Conservation (phyloP, 2,329 filamentous ascomycete species). For the Colletotrichum sp. region DNA sequence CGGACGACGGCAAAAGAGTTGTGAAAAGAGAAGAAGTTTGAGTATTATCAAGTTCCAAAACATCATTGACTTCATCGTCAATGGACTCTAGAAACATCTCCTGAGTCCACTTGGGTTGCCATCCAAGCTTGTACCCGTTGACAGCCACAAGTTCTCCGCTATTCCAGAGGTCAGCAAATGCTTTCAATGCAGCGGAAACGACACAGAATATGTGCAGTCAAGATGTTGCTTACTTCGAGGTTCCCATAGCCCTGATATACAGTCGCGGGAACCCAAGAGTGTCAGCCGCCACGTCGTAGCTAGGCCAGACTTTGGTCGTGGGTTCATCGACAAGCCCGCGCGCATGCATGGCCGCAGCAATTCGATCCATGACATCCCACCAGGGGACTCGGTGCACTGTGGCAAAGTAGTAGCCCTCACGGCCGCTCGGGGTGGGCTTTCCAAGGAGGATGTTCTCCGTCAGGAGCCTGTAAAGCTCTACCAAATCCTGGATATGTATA, state of each 20-base stretch:
- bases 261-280: conserved; percentile 31
- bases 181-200: background rate
- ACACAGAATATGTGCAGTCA: background rate
- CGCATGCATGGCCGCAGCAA: conserved; percentile 30
- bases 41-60: conserved; percentile 24
- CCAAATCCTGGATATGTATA: conserved; percentile 36
- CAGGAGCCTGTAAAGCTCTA: conserved; percentile 32
- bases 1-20: background rate
- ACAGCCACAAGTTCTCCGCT: conserved; percentile 23
- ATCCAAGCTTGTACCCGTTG: conserved; percentile 28
- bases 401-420: conserved; percentile 39
- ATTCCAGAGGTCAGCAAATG: background rate
- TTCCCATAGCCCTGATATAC: conserved; percentile 29
- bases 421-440: conserved; percentile 30
- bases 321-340: conserved; percentile 33
- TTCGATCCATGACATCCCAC: conserved; percentile 32
- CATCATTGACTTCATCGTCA: conserved; percentile 30
- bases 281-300: conserved; percentile 34
- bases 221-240: conserved; percentile 26
- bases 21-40: background rate
- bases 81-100: conserved; percentile 28
- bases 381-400: conserved; percentile 30
- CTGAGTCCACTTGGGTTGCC: conserved; percentile 32
- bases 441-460: conserved; percentile 31
- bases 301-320: conserved; percentile 30